Evolutionary conservation across 2,329 filamentous ascomycete species (phyloP).

Genomic region (Trichophyton verrucosum): DNA sequence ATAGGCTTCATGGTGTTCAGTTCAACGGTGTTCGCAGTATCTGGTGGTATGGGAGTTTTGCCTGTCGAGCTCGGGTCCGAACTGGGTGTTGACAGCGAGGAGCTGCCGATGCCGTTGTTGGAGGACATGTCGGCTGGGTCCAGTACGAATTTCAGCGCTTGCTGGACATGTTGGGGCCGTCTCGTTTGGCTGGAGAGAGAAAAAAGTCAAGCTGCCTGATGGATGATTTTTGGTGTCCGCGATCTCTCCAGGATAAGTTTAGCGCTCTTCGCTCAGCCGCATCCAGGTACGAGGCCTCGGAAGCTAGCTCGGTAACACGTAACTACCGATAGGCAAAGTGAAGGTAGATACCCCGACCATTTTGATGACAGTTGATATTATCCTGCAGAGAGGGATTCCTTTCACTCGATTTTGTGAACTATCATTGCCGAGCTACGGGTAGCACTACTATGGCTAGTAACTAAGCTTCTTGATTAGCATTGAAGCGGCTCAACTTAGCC

Average conservation of each 20-base stretch:
- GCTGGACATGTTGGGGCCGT: background rate
- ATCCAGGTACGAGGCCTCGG: background rate
- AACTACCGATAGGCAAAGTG: too few species aligned
- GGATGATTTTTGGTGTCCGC: background rate
- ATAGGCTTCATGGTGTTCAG: background rate
- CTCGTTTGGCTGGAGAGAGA: background rate
- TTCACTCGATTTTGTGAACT: background rate
- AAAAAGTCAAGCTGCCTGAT: background rate
- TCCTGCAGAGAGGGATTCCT: background rate
- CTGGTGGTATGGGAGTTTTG: background rate
- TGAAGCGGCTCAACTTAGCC: background rate
- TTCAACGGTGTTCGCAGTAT: background rate
- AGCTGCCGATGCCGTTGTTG: background rate
- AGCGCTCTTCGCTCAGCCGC: background rate
- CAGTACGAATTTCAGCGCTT: background rate
- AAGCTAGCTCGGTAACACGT: too few species aligned
- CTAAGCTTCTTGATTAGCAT: background rate
- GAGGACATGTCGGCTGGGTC: background rate
- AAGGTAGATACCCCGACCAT: background rate
- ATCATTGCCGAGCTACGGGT: background rate
- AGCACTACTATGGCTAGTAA: background rate
- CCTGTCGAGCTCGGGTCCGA: background rate
- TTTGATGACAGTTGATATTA: background rate
- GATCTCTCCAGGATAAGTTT: background rate
- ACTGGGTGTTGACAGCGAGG: background rate